phyloP scores from a whole-genome alignment of 768 basidiomycete species.

The Phanerodontia chrysosporium region DNA sequence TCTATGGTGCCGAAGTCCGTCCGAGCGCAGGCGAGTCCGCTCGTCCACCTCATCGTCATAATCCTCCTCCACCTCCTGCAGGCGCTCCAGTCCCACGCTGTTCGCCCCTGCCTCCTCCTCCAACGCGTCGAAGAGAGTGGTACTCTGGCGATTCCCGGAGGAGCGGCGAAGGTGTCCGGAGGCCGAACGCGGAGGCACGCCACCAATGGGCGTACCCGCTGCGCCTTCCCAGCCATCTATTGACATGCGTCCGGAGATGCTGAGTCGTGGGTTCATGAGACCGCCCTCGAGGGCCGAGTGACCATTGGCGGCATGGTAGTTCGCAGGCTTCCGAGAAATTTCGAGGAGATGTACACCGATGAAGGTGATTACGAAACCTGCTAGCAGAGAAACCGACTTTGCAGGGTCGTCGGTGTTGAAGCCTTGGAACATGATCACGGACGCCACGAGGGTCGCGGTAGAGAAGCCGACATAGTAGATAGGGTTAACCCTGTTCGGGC shows the following conservation, averaged over 20 bases:
- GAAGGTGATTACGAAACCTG: conserved; percentile 91
- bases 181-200: conserved; percentile 26
- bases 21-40: conserved; percentile 41
- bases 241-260: conserved; percentile 76
- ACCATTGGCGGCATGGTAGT: conserved; percentile 34
- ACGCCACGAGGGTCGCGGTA: conserved; percentile 87
- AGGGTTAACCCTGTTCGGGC: conserved; percentile 74
- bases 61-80: conserved; percentile 64
- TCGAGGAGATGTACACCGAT: conserved; percentile 95
- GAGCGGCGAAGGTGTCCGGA: conserved; percentile 57
- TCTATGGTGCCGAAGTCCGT: conserved; percentile 15
- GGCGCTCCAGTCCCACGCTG: conserved; percentile 51
- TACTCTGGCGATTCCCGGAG: conserved; percentile 64
- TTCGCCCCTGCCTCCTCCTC: conserved; percentile 44
- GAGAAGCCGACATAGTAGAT: conserved; percentile 98
- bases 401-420: conserved; percentile 84
- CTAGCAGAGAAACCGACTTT: conserved; percentile 82
- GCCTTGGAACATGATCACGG: conserved; percentile 94
- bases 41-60: conserved; percentile 43
- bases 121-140: conserved; percentile 67
- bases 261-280: conserved; percentile 73
- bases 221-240: conserved; percentile 68
- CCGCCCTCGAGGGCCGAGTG: conserved; percentile 59
- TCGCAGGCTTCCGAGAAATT: conserved; percentile 59
- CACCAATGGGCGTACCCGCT: conserved; percentile 27